Evolutionary conservation across 2,329 filamentous ascomycete genomes (phyloP).

Genomic region (Ceratocystis alfenasii): DNA sequence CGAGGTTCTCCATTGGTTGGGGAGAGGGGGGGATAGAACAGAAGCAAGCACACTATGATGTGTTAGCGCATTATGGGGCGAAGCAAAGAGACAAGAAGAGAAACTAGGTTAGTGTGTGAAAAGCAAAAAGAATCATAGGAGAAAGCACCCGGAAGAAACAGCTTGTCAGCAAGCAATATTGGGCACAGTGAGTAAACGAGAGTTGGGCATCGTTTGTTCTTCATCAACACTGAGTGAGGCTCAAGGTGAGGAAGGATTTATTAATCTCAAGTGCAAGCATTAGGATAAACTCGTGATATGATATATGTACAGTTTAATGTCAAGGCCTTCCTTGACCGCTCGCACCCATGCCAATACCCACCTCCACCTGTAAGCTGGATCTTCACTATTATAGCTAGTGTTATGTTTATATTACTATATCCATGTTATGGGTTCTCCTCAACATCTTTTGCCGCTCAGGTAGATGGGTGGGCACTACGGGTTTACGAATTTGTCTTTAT

Average conservation of each 20-base stretch:
- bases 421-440: neutral
- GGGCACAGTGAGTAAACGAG: neutral
- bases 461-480: neutral
- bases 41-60: neutral
- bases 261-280: too few species aligned
- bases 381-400: neutral
- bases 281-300: neutral
- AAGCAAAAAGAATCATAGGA: neutral
- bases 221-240: too few species aligned
- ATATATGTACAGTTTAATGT: neutral
- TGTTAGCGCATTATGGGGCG: neutral
- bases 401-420: neutral
- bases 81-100: neutral
- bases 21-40: neutral
- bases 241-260: too few species aligned
- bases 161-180: neutral
- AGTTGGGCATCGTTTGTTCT: too few species aligned
- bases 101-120: neutral
- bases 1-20: neutral
- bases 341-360: neutral
- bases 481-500: neutral
- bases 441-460: neutral
- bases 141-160: neutral
- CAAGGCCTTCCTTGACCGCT: neutral
- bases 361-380: constrained; percentile 1